A percentile compares a stretch with the other conserved stretches of the same genome.
These are phyloP conservation scores for Nakazawaea ernobii DNA, from an alignment of 805 yeast species.

Conservation along the genomic window DNA sequence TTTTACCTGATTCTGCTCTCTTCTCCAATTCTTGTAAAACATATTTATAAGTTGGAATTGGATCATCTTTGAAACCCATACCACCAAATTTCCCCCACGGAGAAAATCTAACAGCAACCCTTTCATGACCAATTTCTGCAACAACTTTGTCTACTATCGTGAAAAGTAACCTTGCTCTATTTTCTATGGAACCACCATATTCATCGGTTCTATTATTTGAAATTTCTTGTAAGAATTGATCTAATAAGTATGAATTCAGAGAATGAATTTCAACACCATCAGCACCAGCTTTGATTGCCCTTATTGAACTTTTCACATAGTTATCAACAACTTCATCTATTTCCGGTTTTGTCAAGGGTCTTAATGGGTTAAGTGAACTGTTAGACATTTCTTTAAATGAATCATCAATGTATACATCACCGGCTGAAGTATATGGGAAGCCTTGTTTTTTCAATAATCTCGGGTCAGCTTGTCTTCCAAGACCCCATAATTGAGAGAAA, in stretches of 20 bases:
- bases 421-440: conserved; percentile 31
- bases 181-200: conserved; percentile 40
- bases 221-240: conserved; percentile 32
- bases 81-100: conserved; percentile 31
- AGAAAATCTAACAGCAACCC: conserved; percentile 29
- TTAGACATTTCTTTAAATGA: conserved; percentile 28
- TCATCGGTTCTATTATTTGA: conserved; percentile 34
- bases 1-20: conserved; percentile 23
- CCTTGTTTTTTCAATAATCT: conserved; percentile 29
- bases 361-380: conserved; percentile 36
- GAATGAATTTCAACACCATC: conserved; percentile 37
- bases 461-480: conserved; percentile 38
- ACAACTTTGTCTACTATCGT: conserved; percentile 49
- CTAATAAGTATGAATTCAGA: conserved; percentile 35
- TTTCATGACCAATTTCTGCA: conserved; percentile 47
- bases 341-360: conserved; percentile 36
- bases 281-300: conserved; percentile 31
- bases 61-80: conserved; percentile 18
- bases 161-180: conserved; percentile 31
- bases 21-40: conserved; percentile 26
- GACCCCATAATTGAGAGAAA: conserved; percentile 47
- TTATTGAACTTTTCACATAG: conserved; percentile 39
- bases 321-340: conserved; percentile 34
- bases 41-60: conserved; percentile 21
- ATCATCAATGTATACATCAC: conserved; percentile 31